These are phyloP conservation scores for Pseudomassariella vexata DNA, from an alignment of 2,329 filamentous ascomycete genomes.

Conservation along the genomic window DNA sequence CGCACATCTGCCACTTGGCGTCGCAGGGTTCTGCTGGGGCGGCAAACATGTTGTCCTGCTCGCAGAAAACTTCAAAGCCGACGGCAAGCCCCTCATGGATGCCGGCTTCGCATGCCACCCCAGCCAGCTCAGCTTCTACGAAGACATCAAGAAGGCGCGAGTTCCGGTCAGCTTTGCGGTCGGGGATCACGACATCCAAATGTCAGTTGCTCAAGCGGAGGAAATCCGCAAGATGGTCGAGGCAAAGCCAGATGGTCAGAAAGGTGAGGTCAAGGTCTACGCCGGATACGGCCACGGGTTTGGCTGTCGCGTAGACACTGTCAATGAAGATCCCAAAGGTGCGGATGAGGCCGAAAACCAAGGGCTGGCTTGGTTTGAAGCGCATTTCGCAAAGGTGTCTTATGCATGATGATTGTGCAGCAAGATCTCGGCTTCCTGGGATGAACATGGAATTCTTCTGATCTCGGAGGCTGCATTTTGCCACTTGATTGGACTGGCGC, in stretches of 20 bases:
- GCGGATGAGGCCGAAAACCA: slow-evolving; percentile 23
- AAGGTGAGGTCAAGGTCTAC: slow-evolving; percentile 32
- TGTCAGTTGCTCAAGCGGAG: slow-evolving; percentile 26
- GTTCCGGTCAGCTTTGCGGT: slow-evolving; percentile 41
- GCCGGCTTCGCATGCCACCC: slow-evolving; percentile 49
- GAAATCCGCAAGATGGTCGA: slow-evolving; percentile 28
- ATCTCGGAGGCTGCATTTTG: no score
- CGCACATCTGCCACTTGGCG: slow-evolving; percentile 34
- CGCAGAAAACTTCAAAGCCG: slow-evolving; percentile 23
- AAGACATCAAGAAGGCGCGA: slow-evolving; percentile 37
- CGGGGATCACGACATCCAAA: slow-evolving; percentile 36
- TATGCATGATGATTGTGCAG: no score
- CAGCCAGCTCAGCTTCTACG: slow-evolving; percentile 38
- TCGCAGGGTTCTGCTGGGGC: slow-evolving; percentile 60
- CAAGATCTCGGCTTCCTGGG: no score
- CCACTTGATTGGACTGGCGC: no score
- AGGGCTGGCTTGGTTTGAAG: slow-evolving; percentile 24
- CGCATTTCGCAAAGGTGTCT: slow-evolving; percentile 11
- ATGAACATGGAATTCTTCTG: no score
- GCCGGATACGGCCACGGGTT: slow-evolving; percentile 35
- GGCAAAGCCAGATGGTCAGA: slow-evolving; percentile 22
- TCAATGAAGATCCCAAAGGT: slow-evolving; percentile 15
- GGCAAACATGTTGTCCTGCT: slow-evolving; percentile 49
- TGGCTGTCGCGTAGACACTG: slow-evolving; percentile 19
- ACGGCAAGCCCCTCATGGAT: slow-evolving; percentile 37